Percentiles rank a stretch among this genome's conserved stretches.
phyloP scores from a whole-genome alignment of 768 basidiomycete genomes.

The Heimioporus sp. region DNA sequence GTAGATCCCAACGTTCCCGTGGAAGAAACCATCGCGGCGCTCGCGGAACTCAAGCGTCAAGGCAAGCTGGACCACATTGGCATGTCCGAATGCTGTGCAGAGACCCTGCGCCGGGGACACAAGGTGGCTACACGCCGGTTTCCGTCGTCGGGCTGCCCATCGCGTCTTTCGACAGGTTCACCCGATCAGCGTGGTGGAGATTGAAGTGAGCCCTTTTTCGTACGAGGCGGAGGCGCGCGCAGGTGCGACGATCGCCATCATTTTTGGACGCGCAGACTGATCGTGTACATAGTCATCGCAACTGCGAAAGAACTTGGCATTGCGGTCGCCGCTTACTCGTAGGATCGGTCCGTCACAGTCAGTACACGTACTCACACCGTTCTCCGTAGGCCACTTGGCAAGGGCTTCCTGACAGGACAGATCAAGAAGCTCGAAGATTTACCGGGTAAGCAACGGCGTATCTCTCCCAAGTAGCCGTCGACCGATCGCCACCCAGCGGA shows the following conservation, averaged over 20 bases:
- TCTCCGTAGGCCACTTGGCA: constrained; percentile 47
- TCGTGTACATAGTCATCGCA: constrained; percentile 40
- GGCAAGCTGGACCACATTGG: constrained; percentile 51
- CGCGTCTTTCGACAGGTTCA: constrained; percentile 39
- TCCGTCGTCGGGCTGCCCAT: background rate
- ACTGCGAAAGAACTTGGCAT: constrained; percentile 54
- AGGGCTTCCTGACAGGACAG: constrained; percentile 51
- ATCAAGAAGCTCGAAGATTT: constrained; percentile 41
- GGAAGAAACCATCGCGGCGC: constrained; percentile 44
- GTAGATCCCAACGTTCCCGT: constrained; percentile 43
- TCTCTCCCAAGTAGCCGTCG: background rate
- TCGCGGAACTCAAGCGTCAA: constrained; percentile 35
- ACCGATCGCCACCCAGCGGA: constrained; percentile 30
- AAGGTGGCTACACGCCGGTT: constrained; percentile 5
- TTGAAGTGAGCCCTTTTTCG: constrained; percentile 64
- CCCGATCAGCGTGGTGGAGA: constrained; percentile 60
- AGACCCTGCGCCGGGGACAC: constrained; percentile 42
- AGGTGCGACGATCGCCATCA: background rate
- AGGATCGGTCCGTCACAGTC: constrained; percentile 5
- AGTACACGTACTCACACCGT: background rate
- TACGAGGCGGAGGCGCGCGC: constrained; percentile 34
- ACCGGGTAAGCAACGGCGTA: constrained; percentile 17
- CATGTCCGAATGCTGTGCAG: constrained; percentile 51
- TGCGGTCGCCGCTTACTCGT: constrained; percentile 60
- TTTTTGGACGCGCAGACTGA: too few species aligned